Conservation (phyloP, 257 asterid genomes). For the Solanum neorickii region DNA sequence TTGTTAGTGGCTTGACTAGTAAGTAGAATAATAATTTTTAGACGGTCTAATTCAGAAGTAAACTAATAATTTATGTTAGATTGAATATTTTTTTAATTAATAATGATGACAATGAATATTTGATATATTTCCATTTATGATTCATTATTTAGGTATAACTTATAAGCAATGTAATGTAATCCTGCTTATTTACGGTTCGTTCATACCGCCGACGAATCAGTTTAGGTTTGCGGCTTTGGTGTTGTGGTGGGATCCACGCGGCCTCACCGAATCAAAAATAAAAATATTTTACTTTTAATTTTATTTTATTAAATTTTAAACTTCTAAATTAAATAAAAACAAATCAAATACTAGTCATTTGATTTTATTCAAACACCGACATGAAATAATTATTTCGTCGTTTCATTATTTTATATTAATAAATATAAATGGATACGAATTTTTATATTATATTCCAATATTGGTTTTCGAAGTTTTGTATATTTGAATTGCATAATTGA, state of each 20-base stretch:
- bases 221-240: background rate
- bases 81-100: too few species aligned
- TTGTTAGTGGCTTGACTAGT: too few species aligned
- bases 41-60: too few species aligned
- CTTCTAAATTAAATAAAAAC: too few species aligned
- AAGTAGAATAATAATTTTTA: too few species aligned
- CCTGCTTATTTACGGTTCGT: background rate
- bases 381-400: background rate
- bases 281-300: background rate
- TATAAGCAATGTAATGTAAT: background rate
- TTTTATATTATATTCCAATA: background rate
- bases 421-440: too few species aligned
- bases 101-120: background rate
- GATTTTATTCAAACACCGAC: background rate
- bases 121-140: background rate
- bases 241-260: background rate
- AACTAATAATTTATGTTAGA: too few species aligned
- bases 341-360: background rate
- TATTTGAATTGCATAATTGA: background rate
- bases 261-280: background rate
- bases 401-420: accelerated
- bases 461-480: background rate
- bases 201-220: background rate
- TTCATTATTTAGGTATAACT: background rate
- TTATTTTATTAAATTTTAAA: too few species aligned